phyloP scores from a whole-genome alignment of 768 basidiomycete species.

The Collybia sordida region DNA sequence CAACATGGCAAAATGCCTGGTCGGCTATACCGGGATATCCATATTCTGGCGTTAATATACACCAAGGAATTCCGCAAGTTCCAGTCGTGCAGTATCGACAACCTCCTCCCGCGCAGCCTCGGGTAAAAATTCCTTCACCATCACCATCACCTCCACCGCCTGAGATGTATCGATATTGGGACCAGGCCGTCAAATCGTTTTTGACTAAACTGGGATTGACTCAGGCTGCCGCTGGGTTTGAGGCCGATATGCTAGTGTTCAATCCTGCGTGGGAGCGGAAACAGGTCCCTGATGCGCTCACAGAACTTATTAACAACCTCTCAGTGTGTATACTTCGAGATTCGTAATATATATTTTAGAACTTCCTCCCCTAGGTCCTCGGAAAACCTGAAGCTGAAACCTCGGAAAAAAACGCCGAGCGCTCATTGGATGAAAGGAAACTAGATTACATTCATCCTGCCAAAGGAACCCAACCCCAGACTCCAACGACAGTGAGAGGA shows the following conservation, averaged over 20 bases:
- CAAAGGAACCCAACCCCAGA: slow-evolving; percentile 44
- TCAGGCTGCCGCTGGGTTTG: slow-evolving; percentile 62
- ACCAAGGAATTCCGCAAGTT: slow-evolving; percentile 3
- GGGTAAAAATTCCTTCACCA: slow-evolving; percentile 16
- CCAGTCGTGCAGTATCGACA: slow-evolving; percentile 5
- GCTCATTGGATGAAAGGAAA: slow-evolving; percentile 65
- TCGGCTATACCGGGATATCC: slow-evolving; percentile 1
- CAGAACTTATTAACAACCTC: slow-evolving; percentile 48
- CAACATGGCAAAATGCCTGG: slow-evolving; percentile 12
- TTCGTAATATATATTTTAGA: not conserved
- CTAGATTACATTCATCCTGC: slow-evolving; percentile 56
- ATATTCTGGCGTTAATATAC: not conserved
- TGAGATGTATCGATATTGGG: slow-evolving; percentile 58
- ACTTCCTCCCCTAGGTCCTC: slow-evolving; percentile 21
- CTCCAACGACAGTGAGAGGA: slow-evolving; percentile 58
- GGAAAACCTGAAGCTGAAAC: slow-evolving; percentile 11
- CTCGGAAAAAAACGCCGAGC: slow-evolving; percentile 3
- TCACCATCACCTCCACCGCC: slow-evolving; percentile 38
- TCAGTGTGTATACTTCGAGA: slow-evolving; percentile 36
- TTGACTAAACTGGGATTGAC: slow-evolving; percentile 52
- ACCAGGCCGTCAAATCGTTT: slow-evolving; percentile 53
- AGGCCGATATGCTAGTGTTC: slow-evolving; percentile 71
- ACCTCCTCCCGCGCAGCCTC: slow-evolving; percentile 1
- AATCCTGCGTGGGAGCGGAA: slow-evolving; percentile 63
- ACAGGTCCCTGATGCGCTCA: slow-evolving; percentile 55